phyloP scores from a whole-genome alignment of 345 rosid species.

The Pistacia integerrima region DNA sequence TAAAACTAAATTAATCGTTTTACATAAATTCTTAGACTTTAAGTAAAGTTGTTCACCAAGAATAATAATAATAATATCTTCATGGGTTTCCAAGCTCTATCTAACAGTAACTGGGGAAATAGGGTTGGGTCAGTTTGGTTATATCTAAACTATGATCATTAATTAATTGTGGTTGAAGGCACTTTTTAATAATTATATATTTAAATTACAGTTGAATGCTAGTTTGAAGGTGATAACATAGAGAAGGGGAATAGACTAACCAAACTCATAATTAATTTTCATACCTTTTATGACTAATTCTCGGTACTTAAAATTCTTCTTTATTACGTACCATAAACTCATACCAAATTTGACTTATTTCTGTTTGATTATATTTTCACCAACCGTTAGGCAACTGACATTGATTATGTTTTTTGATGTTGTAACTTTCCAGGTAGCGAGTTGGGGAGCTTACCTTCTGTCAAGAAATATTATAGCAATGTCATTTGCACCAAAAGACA shows the following conservation, averaged over 20 bases:
- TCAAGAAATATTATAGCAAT: conserved; percentile 66
- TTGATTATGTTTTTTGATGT: neutral
- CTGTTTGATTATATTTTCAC: too few species aligned
- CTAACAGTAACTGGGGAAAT: conserved; percentile 1
- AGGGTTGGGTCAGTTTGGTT: neutral
- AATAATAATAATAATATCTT: conserved; percentile 5
- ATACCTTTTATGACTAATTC: too few species aligned
- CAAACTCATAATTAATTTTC: too few species aligned
- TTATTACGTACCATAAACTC: too few species aligned
- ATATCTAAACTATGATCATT: neutral
- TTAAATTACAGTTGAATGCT: neutral
- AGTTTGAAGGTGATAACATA: too few species aligned
- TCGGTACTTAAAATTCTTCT: too few species aligned
- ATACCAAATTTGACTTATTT: too few species aligned
- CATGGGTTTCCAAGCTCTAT: neutral
- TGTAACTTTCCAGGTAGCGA: conserved; percentile 70
- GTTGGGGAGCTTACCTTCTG: conserved; percentile 90
- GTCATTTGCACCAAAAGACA: conserved; percentile 97
- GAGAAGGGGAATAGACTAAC: too few species aligned
- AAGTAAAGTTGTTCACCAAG: conserved; percentile 31
- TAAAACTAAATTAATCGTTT: too few species aligned
- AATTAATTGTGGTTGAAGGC: neutral
- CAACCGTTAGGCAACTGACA: neutral
- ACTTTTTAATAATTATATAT: neutral
- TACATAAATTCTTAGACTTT: conserved; percentile 15